Conservation (phyloP, 257 asterid genomes). For the Linaria vulgaris region DNA sequence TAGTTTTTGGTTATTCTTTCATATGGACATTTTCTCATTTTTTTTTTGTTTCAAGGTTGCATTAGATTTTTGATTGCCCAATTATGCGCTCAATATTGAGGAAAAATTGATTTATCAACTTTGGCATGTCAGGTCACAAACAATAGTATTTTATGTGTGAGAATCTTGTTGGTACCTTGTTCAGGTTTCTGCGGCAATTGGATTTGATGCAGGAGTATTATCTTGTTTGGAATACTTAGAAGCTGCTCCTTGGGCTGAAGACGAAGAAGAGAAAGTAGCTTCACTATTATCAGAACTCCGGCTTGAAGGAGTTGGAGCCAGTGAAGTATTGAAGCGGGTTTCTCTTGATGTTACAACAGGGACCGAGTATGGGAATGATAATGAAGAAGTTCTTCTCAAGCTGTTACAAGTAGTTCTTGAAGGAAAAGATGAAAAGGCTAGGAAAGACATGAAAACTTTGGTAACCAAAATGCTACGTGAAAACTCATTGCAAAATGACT, state of each 20-base stretch:
- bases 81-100: not conserved
- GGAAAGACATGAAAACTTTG: slow-evolving; percentile 85
- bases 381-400: slow-evolving; percentile 78
- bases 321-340: slow-evolving; percentile 86
- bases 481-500: slow-evolving; percentile 68
- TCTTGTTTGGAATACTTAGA: slow-evolving; percentile 92
- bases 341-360: slow-evolving; percentile 61
- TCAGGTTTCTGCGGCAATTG: slow-evolving; percentile 93
- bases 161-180: slow-evolving; percentile 1
- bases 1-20: too few relatives aligned
- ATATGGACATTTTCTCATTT: not conserved
- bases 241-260: slow-evolving; percentile 99
- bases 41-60: not conserved
- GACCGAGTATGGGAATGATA: slow-evolving; percentile 39
- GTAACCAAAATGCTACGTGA: slow-evolving; percentile 84
- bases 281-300: slow-evolving; percentile 77
- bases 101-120: not conserved
- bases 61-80: not conserved
- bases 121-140: not conserved
- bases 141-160: slow-evolving; percentile 1
- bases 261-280: slow-evolving; percentile 91
- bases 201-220: slow-evolving; percentile 86
- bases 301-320: slow-evolving; percentile 83
- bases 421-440: slow-evolving; percentile 96
- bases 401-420: slow-evolving; percentile 84